A percentile compares a stretch with the other conserved stretches of the same genome.
Evolutionary conservation across 1,284 basidiomycete genomes (phyloP).

Genomic region (Cryptococcus sp.): DNA sequence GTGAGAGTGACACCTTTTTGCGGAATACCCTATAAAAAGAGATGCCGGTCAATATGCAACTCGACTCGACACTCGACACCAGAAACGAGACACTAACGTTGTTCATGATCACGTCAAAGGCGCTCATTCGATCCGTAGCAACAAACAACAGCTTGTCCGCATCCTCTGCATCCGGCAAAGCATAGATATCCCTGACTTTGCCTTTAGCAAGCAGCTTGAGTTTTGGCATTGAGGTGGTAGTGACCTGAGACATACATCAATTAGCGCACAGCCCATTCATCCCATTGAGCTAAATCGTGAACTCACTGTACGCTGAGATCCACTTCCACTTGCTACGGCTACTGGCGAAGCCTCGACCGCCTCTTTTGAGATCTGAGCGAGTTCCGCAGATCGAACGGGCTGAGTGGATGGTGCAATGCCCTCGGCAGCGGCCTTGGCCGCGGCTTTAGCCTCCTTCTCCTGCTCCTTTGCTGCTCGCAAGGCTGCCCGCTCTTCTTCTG

Average conservation of each 20-base stretch:
- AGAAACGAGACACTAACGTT: slow-evolving; percentile 63
- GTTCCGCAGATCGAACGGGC: slow-evolving; percentile 8
- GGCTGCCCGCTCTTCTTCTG: slow-evolving; percentile 48
- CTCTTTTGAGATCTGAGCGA: slow-evolving; percentile 6
- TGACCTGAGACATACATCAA: slow-evolving; percentile 22
- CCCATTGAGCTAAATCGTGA: background rate
- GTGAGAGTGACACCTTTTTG: slow-evolving; percentile 91
- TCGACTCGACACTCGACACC: background rate
- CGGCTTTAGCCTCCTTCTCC: slow-evolving; percentile 47
- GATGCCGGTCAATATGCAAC: slow-evolving; percentile 7
- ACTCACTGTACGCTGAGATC: slow-evolving; percentile 4
- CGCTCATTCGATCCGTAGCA: slow-evolving; percentile 93
- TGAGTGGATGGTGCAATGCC: slow-evolving; percentile 2
- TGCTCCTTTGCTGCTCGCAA: slow-evolving; percentile 46
- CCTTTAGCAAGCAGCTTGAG: slow-evolving; percentile 72
- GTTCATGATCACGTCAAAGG: slow-evolving; percentile 91
- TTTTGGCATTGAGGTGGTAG: slow-evolving; percentile 54
- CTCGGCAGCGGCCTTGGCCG: slow-evolving; percentile 33
- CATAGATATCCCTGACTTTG: slow-evolving; percentile 92
- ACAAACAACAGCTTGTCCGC: slow-evolving; percentile 78
- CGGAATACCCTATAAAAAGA: slow-evolving; percentile 73
- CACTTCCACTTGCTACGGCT: slow-evolving; percentile 8
- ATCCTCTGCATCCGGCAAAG: slow-evolving; percentile 60
- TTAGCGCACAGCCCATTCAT: background rate
- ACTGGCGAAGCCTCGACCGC: slow-evolving; percentile 7